Base-by-base conservation (phyloP, 768 basidiomycete genomes). In the Boletus sp. region DNA sequence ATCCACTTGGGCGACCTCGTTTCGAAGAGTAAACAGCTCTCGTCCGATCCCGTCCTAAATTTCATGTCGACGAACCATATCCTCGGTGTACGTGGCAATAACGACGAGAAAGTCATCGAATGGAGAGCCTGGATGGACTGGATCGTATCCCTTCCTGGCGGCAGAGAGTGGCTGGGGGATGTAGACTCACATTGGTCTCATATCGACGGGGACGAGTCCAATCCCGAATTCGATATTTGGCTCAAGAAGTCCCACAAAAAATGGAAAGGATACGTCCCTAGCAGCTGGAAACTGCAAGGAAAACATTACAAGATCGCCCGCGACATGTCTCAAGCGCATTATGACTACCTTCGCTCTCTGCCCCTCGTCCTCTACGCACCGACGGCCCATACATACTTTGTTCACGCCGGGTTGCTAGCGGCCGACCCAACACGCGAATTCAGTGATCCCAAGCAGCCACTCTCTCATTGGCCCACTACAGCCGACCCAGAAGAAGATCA, bases 51-150 rank as follows among this genome's bases (percentile, higher is more conserved):
- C 7, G 77, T 88, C 19, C 72, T 96, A 9, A 70, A 75, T 7
- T 90, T 81, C 69, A 78, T 97, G 78, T 71, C 83, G 3, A 64
- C 72, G 9, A 67, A 86, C 62, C 80, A 83, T 47, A 75, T 92
- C 40, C 79, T 79, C 23, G 93, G 93, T 15, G 92, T 97, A 4
- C 83, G 95, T 30, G 95, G 96, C 0, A 98, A 98, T 68, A 92
- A 98, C 65, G 95, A 98, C 72, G 93, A 98, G 70, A 80, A 80
- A 57, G 83, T 94, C 41, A 79, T 98, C 42, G 89, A 96, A 72
- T 97, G 95, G 95, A 78, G 85, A 25, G 74, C 78, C 2, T 98
- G 93, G 92, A 79, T 90, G 47, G 76, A 87, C 17, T 96, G 92
- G 91, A 83, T 95, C 52, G 57, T 69, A 14, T 56, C 69, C 8